Evolutionary conservation across 495 filamentous ascomycete species (phyloP).

Genomic region (Baudoinia panamericana): DNA sequence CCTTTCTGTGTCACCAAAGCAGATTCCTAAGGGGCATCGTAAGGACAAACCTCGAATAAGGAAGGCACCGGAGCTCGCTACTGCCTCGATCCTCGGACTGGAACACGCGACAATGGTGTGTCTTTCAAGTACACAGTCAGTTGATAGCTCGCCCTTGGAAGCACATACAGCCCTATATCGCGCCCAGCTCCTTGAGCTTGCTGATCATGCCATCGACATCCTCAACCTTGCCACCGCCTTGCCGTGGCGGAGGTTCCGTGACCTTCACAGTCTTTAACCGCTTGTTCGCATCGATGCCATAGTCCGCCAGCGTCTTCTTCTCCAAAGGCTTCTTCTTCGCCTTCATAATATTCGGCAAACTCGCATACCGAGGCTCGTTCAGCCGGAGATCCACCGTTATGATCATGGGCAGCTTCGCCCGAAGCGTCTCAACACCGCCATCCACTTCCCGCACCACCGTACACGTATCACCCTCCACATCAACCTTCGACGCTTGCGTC

Average conservation of each 20-base stretch:
- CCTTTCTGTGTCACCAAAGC: too few relatives aligned
- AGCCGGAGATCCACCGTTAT: slow-evolving; percentile 89
- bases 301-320: slow-evolving; percentile 75
- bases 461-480: slow-evolving; percentile 47
- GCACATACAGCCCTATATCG: too few relatives aligned
- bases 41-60: too few relatives aligned
- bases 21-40: too few relatives aligned
- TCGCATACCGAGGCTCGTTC: slow-evolving; percentile 92
- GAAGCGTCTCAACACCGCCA: slow-evolving; percentile 83
- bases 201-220: slow-evolving; percentile 85
- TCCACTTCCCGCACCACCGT: slow-evolving; percentile 85
- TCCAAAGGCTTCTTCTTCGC: slow-evolving; percentile 98
- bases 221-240: slow-evolving; percentile 93
- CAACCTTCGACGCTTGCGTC: slow-evolving; percentile 76
- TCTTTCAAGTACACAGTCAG: too few relatives aligned
- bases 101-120: too few relatives aligned
- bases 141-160: too few relatives aligned
- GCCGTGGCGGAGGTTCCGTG: slow-evolving; percentile 69
- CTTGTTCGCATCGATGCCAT: slow-evolving; percentile 56
- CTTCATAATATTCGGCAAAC: slow-evolving; percentile 98
- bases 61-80: too few relatives aligned
- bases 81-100: too few relatives aligned
- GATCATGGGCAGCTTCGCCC: slow-evolving; percentile 71
- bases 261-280: slow-evolving; percentile 76
- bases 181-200: slow-evolving; percentile 91